Conservation (phyloP, 2,329 filamentous ascomycete genomes). For the Sclerotiophoma versabilis region DNA sequence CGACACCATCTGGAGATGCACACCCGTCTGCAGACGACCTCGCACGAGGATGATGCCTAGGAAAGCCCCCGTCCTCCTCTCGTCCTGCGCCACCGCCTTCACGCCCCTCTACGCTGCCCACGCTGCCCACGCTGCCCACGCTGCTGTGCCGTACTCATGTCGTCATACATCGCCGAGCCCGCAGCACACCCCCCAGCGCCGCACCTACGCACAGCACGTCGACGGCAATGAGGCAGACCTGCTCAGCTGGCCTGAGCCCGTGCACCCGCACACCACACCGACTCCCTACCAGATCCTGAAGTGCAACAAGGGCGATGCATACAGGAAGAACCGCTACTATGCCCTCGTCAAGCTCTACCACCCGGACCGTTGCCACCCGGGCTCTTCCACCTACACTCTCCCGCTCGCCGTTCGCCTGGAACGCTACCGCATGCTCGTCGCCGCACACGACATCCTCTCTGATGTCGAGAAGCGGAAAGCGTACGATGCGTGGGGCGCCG, state of each 20-base stretch:
- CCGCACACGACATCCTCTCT: slow-evolving; percentile 87
- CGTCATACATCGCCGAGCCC: slow-evolving; percentile 44
- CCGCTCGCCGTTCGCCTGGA: slow-evolving; percentile 74
- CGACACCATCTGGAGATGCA: slow-evolving; percentile 30
- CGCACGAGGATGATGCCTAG: slow-evolving; percentile 49
- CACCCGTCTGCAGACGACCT: slow-evolving; percentile 25
- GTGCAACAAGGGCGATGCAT: slow-evolving; percentile 67
- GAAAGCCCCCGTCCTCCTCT: slow-evolving; percentile 26
- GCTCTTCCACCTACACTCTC: slow-evolving; percentile 51
- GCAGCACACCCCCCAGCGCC: slow-evolving; percentile 24
- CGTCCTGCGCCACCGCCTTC: slow-evolving; percentile 27
- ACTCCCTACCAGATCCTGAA: slow-evolving; percentile 92
- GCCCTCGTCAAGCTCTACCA: slow-evolving; percentile 96
- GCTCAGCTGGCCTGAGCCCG: slow-evolving; percentile 42
- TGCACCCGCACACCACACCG: slow-evolving; percentile 57
- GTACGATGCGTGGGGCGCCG: slow-evolving; percentile 82
- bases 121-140: slow-evolving; percentile 21
- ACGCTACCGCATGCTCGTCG: slow-evolving; percentile 86
- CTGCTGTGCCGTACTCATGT: slow-evolving; percentile 50
- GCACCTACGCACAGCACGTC: slow-evolving; percentile 40
- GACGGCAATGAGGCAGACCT: slow-evolving; percentile 31
- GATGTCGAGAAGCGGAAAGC: slow-evolving; percentile 78
- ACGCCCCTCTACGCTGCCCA: slow-evolving; percentile 24
- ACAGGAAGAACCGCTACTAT: slow-evolving; percentile 86
- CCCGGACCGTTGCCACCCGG: slow-evolving; percentile 69